Percentiles rank a stretch among this genome's conserved stretches.
Evolutionary conservation across 2,329 filamentous ascomycete species (phyloP).

Genomic region (Dactylellina cionopaga): DNA sequence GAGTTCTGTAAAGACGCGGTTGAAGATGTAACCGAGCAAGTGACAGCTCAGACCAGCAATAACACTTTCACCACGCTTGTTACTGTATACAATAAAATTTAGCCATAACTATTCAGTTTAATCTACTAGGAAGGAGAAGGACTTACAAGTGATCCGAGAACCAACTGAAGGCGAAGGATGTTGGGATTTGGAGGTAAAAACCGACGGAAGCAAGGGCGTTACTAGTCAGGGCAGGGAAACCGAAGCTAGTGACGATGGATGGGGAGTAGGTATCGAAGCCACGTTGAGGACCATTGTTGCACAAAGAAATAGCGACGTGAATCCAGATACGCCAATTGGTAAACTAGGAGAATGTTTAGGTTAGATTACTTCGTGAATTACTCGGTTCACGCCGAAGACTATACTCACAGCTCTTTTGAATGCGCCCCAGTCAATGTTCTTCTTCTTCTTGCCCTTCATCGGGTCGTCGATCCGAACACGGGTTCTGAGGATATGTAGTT

Average conservation of each 20-base stretch:
- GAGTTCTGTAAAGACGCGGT: conserved; percentile 66
- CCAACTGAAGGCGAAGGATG: conserved; percentile 66
- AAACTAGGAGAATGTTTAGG: conserved; percentile 59
- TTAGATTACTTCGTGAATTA: neutral
- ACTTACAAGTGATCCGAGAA: conserved; percentile 67
- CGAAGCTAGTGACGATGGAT: conserved; percentile 67
- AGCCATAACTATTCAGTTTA: neutral
- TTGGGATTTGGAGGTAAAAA: conserved; percentile 66
- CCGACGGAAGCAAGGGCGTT: conserved; percentile 69
- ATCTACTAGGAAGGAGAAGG: neutral
- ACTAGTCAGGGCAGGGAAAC: conserved; percentile 64
- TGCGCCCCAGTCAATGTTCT: conserved; percentile 62
- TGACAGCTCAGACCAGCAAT: conserved; percentile 65
- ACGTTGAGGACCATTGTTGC: conserved; percentile 65
- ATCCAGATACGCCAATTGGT: conserved; percentile 66
- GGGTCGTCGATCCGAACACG: conserved; percentile 63
- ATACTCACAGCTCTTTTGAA: conserved; percentile 63
- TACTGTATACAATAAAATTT: conserved; percentile 56
- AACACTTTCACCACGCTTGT: conserved; percentile 67
- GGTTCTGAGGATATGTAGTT: conserved; percentile 62
- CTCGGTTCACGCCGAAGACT: neutral
- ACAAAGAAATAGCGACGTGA: conserved; percentile 66
- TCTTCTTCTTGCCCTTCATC: conserved; percentile 65
- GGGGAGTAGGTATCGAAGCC: conserved; percentile 67
- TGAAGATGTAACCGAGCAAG: conserved; percentile 67